Base-by-base conservation (phyloP, 441 rosid genomes). In the Bocquillonia castaneifolia region DNA sequence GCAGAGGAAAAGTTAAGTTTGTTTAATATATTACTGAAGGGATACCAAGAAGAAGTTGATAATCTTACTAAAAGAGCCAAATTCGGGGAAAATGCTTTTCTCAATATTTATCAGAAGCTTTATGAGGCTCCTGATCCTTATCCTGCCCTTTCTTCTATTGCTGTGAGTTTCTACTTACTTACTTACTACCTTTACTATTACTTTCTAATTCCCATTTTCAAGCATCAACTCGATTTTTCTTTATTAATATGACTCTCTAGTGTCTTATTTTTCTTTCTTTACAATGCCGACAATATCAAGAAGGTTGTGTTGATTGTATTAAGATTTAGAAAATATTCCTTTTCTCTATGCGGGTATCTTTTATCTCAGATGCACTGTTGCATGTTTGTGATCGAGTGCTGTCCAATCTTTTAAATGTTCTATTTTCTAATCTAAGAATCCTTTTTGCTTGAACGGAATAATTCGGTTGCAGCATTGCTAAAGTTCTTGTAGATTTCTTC, bases 51-150 rank as follows among this genome's bases (percentile, higher is more conserved):
- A 86, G 99, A 95, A 89, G 98, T 95, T 29, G 99, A 95, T 83
- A 95, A 92, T 80, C 89, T 95, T 70, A 95, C 99, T 69, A 95
- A 95, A 85, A 90, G 99, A 80, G 98, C 99, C 42, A 95, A 95
- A 76, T 92, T 85, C 80, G 99, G 98, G 71, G 98, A 95, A 79
- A 95, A 95, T 82, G 88, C 98, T 70, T 92, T 95, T 80, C 93
- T 95, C 56, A 92, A 95, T 76, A 89, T 95, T 72, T 95, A 92
- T 81, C 99, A 92, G 78, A 95, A 95, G 72, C 91, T 95, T 44
- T 92, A 95, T 77, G 99, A 95, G 86, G 99, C 98, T 63, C 99
- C 99, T 37, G 99, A 95, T 83, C 99, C 98, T 60, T 90, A 83
- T 83, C 97, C 92, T 3, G 88, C 97, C 68, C 95, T 92, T 79